A percentile compares a stretch with the other conserved stretches of the same genome.
Evolutionary conservation across 495 filamentous ascomycete genomes (phyloP).

Genomic region (Aspergillus sclerotioniger): DNA sequence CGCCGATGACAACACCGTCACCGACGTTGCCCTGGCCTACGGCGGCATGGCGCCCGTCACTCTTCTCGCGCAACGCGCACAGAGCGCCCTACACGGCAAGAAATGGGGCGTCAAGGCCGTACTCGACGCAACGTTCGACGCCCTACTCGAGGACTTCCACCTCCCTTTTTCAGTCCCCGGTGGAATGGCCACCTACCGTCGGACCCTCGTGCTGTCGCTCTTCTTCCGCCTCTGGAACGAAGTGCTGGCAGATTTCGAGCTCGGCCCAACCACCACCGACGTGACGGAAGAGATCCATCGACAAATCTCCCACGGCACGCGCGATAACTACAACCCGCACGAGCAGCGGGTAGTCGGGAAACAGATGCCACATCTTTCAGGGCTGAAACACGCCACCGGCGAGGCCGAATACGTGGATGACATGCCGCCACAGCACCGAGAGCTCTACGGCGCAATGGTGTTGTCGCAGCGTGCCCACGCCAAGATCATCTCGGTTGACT

Average conservation of each 20-base stretch:
- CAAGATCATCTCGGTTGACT: conserved; percentile 74
- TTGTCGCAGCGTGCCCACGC: conserved; percentile 86
- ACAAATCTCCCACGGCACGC: conserved; percentile 51
- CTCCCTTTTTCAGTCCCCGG: conserved; percentile 82
- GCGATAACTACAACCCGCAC: conserved; percentile 45
- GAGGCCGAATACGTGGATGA: conserved; percentile 97
- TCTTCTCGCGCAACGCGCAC: conserved; percentile 71
- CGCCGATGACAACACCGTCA: conserved; percentile 58
- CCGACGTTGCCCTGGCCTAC: conserved; percentile 74
- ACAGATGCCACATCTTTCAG: conserved; percentile 78
- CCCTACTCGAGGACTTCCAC: conserved; percentile 78
- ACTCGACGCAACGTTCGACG: conserved; percentile 77
- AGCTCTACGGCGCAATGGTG: conserved; percentile 83
- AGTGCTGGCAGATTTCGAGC: conserved; percentile 47
- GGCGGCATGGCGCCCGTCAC: conserved; percentile 91
- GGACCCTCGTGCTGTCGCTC: conserved; percentile 80
- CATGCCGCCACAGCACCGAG: conserved; percentile 79
- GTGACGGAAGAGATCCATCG: conserved; percentile 56
- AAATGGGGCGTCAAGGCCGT: conserved; percentile 72
- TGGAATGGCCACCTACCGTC: conserved; percentile 95
- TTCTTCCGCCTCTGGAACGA: conserved; percentile 86
- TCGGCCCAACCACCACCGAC: conserved; percentile 45
- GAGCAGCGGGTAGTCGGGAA: conserved; percentile 77
- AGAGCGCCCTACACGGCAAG: conserved; percentile 66
- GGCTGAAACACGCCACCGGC: conserved; percentile 87